Evolutionary conservation across 805 yeast genomes (phyloP).

Genomic region (Zygotorulaspora florentina): DNA sequence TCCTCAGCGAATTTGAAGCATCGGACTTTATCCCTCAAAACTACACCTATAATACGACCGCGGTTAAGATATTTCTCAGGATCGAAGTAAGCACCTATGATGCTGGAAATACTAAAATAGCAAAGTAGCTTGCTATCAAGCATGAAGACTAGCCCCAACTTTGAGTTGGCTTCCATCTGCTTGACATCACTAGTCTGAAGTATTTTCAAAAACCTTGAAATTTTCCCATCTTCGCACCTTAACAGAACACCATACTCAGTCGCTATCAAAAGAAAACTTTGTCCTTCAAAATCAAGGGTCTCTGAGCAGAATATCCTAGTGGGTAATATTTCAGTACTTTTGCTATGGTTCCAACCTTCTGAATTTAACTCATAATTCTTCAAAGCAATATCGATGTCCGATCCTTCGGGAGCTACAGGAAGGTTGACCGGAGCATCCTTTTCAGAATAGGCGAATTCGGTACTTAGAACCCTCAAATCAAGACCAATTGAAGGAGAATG

Average conservation of each 20-base stretch:
- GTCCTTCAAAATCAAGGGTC: slow-evolving; percentile 43
- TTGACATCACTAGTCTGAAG: slow-evolving; percentile 45
- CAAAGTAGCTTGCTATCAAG: slow-evolving; percentile 56
- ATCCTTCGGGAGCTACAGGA: slow-evolving; percentile 49
- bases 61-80: slow-evolving; percentile 31
- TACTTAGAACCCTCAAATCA: slow-evolving; percentile 48
- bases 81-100: slow-evolving; percentile 55
- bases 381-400: slow-evolving; percentile 46
- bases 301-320: slow-evolving; percentile 43
- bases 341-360: slow-evolving; percentile 19
- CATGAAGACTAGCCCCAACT: slow-evolving; percentile 54
- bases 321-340: slow-evolving; percentile 31
- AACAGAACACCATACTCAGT: slow-evolving; percentile 60
- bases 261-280: slow-evolving; percentile 52
- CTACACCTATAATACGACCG: slow-evolving; percentile 43
- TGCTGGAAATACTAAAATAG: slow-evolving; percentile 58
- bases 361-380: slow-evolving; percentile 28
- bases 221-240: slow-evolving; percentile 21
- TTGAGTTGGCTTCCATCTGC: slow-evolving; percentile 46
- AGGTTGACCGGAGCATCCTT: slow-evolving; percentile 46
- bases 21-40: slow-evolving; percentile 50
- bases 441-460: slow-evolving; percentile 63
- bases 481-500: slow-evolving; percentile 50
- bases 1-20: slow-evolving; percentile 70
- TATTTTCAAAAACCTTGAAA: slow-evolving; percentile 16